A percentile compares a stretch with the other conserved stretches of the same genome.
Evolutionary conservation across 176 grass and related monocot genomes (phyloP).

Genomic region (Rhipidocladum racemiflorum): DNA sequence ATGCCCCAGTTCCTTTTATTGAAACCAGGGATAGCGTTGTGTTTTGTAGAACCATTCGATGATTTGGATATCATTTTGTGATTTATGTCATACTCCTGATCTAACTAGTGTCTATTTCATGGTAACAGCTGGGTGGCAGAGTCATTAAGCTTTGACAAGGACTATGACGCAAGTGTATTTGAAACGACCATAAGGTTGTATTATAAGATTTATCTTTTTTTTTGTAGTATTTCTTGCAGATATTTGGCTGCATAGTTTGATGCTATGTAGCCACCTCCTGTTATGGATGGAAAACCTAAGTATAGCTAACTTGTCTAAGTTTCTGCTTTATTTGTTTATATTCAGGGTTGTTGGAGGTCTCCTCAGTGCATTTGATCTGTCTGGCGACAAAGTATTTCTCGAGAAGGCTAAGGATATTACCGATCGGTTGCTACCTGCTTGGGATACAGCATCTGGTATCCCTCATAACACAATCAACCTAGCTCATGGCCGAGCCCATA

Average conservation of each 20-base stretch:
- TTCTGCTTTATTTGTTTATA: constrained; percentile 33
- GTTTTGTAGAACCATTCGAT: background rate
- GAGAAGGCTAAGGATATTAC: constrained; percentile 95
- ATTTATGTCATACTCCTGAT: constrained; percentile 25
- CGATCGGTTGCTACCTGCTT: constrained; percentile 92
- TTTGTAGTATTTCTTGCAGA: constrained; percentile 44
- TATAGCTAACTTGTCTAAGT: constrained; percentile 37
- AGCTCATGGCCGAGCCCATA: constrained; percentile 84
- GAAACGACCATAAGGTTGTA: constrained; percentile 99
- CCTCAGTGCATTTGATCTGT: constrained; percentile 89
- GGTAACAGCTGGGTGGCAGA: constrained; percentile 86
- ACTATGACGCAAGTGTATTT: constrained; percentile 95
- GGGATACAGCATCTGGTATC: constrained; percentile 94
- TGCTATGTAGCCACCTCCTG: background rate
- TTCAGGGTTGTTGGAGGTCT: constrained; percentile 95
- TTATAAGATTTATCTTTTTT: constrained; percentile 91
- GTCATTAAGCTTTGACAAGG: constrained; percentile 95
- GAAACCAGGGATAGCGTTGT: too few species aligned
- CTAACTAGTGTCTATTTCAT: constrained; percentile 33
- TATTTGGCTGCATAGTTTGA: constrained; percentile 15
- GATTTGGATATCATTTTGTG: constrained; percentile 20
- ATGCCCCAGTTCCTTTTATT: too few species aligned
- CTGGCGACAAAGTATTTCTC: constrained; percentile 89
- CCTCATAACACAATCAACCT: constrained; percentile 96
- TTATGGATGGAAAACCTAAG: constrained; percentile 14